These are phyloP conservation scores for Cenchrus purpureus DNA, from an alignment of 176 grass and related monocot species.

Conservation along the genomic window DNA sequence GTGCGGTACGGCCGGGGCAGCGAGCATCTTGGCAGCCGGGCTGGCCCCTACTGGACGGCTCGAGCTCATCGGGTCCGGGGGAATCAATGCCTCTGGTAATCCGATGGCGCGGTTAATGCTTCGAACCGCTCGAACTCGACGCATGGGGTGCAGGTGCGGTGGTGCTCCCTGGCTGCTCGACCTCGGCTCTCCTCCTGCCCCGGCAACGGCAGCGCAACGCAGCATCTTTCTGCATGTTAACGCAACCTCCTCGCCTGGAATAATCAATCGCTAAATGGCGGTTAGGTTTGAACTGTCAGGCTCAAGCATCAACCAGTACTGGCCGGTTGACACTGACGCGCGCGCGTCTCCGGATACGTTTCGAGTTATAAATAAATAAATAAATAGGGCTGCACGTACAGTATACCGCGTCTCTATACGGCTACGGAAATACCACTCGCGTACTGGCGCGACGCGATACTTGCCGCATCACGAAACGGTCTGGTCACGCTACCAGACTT, in stretches of 20 bases:
- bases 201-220: not conserved
- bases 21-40: conserved; percentile 24
- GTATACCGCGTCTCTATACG: no score
- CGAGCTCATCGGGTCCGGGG: conserved; percentile 12
- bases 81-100: conserved; percentile 27
- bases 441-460: not conserved
- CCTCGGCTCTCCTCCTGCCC: not conserved
- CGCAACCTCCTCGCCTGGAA: no score
- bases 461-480: not conserved
- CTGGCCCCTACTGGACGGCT: not conserved
- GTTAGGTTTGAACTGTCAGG: not conserved
- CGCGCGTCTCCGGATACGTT: not conserved
- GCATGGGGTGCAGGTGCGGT: not conserved
- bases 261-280: not conserved
- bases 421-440: no score
- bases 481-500: no score
- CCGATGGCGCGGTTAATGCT: conserved; percentile 13
- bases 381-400: no score
- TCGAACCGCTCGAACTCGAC: not conserved
- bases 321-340: not conserved
- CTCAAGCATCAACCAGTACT: not conserved
- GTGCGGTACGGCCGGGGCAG: no score
- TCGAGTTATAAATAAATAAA: no score
- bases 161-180: not conserved
- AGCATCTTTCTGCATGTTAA: not conserved